Base-by-base conservation (phyloP, 2,329 filamentous ascomycete genomes). In the Sclerotinia glacialis region DNA sequence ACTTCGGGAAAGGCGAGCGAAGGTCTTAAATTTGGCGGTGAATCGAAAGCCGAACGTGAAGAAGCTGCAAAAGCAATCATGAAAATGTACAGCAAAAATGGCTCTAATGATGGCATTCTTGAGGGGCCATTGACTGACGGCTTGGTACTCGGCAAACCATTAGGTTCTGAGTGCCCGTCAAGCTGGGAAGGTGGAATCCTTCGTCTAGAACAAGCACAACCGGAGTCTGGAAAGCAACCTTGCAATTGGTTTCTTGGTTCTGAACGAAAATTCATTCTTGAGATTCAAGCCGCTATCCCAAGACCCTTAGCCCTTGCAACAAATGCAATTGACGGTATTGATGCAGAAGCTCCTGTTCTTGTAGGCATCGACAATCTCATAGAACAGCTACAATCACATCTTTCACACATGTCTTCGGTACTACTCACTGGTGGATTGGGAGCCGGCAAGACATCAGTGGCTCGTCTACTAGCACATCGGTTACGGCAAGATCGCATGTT, bases 61-160 rank as follows among this genome's bases (percentile, higher is more conserved):
- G 92, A 93, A 71, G 87, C 88, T 3, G 81, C 86, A 18, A 89
- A 89, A 74, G 86, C 86, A 53, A 87, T 97, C 69, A 86, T 86
- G 69, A 84, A 88, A 14, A 84, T 92, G 3, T 95, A 95, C 72
- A 85, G 58, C 50, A 83, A 82, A 40, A 76, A 81, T 40, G 83
- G 81, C 47, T 80, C 77, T 12, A 75, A 80, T 0, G 84, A 85
- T 28, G 87, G 89, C 1, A 77, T 98, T 23, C 80, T 98, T 1
- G 86, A 90, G 65, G 95, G 95, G 0, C 93, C 95, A 6, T 77
- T 99, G 61, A 97, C 93, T 0, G 92, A 99, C 77, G 93, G 94
- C 2, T 90, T 94, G 79, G 79, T 97, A 18, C 79, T 99, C 26
- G 87, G 81, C 0, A 73, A 82, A 46, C 83, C 83, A 65, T 81